A percentile compares a stretch with the other conserved stretches of the same genome.
These are phyloP conservation scores for Lathyrus aphaca DNA, from an alignment of 306 rosid genomes.

Conservation along the genomic window DNA sequence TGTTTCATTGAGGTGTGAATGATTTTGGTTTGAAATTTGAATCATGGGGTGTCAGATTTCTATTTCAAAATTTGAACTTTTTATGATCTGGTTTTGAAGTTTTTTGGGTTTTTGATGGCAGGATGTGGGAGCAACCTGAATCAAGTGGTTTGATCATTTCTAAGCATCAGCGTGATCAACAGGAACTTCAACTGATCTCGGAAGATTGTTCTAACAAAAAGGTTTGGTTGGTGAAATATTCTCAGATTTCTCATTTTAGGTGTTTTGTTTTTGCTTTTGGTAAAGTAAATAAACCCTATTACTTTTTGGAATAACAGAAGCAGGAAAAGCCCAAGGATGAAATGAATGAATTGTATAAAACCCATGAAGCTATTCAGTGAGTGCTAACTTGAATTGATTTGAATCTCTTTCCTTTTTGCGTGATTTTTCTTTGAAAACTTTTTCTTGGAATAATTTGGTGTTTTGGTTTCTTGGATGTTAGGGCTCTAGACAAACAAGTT, in stretches of 20 bases:
- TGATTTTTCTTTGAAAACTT: conserved; percentile 5
- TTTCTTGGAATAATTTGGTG: conserved; percentile 16
- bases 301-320: conserved; percentile 47
- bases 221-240: background rate
- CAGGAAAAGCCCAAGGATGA: conserved; percentile 57
- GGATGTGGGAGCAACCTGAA: conserved; percentile 77
- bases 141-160: conserved; percentile 45
- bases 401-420: conserved; percentile 33
- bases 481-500: conserved; percentile 89
- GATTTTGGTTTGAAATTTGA: conserved; percentile 11
- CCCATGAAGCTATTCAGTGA: conserved; percentile 93
- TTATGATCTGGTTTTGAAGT: conserved; percentile 32
- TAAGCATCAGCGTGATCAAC: conserved; percentile 17
- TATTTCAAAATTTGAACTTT: conserved; percentile 26
- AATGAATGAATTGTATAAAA: conserved; percentile 65
- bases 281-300: background rate
- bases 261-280: background rate
- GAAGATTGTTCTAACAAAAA: background rate
- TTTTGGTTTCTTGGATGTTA: conserved; percentile 44
- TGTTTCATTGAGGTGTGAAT: background rate
- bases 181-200: conserved; percentile 11
- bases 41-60: conserved; percentile 20
- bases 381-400: conserved; percentile 45
- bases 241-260: background rate
- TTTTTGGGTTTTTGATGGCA: conserved; percentile 31